Evolutionary conservation across 2,329 filamentous ascomycete species (phyloP).

Genomic region (Alternaria sp.): DNA sequence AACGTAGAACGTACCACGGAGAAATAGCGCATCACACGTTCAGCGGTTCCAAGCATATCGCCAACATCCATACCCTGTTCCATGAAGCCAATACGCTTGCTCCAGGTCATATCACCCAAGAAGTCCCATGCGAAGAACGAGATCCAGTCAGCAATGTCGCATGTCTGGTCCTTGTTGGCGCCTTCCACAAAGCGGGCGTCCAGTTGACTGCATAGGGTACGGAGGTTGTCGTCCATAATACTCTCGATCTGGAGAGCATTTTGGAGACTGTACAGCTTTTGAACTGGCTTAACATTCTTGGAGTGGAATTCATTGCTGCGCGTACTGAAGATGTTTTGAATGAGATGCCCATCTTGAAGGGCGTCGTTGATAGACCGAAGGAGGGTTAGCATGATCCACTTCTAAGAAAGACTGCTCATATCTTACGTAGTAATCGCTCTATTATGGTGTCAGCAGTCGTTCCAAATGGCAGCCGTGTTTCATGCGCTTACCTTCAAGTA

Average conservation of each 20-base stretch:
- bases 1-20: slow-evolving; percentile 26
- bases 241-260: slow-evolving; percentile 34
- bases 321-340: slow-evolving; percentile 43
- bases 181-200: slow-evolving; percentile 35
- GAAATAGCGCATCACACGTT: slow-evolving; percentile 33
- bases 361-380: slow-evolving; percentile 35
- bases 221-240: slow-evolving; percentile 34
- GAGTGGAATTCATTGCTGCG: slow-evolving; percentile 39
- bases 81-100: slow-evolving; percentile 52
- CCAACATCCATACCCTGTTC: slow-evolving; percentile 50
- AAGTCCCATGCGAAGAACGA: slow-evolving; percentile 41
- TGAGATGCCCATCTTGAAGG: slow-evolving; percentile 37
- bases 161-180: slow-evolving; percentile 32
- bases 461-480: neutral
- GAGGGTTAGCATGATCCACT: neutral
- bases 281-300: slow-evolving; percentile 32
- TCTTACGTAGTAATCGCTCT: slow-evolving; percentile 40
- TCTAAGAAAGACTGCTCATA: neutral
- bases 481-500: slow-evolving; percentile 35
- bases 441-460: neutral
- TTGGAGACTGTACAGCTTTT: slow-evolving; percentile 39
- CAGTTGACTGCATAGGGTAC: slow-evolving; percentile 28
- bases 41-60: slow-evolving; percentile 46
- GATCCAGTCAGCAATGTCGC: slow-evolving; percentile 43
- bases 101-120: slow-evolving; percentile 51